Evolutionary conservation across 1,284 basidiomycete genomes (phyloP).

Genomic region (Inonotus hispidus): DNA sequence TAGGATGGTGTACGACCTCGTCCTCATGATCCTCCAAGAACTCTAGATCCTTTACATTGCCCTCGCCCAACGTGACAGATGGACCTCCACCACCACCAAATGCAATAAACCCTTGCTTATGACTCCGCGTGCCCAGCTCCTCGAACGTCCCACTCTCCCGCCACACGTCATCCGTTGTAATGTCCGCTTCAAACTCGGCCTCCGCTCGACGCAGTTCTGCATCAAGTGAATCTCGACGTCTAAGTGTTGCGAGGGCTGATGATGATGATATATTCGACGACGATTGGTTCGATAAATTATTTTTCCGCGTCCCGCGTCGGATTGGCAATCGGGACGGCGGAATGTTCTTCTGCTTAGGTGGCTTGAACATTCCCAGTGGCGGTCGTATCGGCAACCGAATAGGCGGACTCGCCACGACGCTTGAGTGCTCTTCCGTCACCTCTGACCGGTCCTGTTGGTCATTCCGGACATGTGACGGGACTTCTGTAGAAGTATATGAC

Average conservation of each 20-base stretch:
- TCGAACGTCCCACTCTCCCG: conserved; percentile 42
- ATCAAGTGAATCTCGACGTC: conserved; percentile 51
- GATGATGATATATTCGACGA: not conserved
- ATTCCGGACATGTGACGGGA: conserved; percentile 1
- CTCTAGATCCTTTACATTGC: conserved; percentile 49
- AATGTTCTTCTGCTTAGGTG: not conserved
- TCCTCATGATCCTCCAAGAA: conserved; percentile 19
- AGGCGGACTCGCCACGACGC: not conserved
- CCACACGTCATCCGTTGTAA: conserved; percentile 26
- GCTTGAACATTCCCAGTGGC: conserved; percentile 10
- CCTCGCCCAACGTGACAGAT: conserved; percentile 63
- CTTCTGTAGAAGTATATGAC: conserved; percentile 12
- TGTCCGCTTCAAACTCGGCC: conserved; percentile 33
- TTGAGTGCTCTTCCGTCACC: not conserved
- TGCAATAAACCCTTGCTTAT: conserved; percentile 56
- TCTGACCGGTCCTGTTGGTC: conserved; percentile 21
- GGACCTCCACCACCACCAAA: conserved; percentile 64
- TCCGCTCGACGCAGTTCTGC: conserved; percentile 53
- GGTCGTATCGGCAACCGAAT: conserved; percentile 10
- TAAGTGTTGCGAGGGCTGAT: conserved; percentile 22
- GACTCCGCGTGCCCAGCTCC: conserved; percentile 49
- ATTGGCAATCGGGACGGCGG: not conserved
- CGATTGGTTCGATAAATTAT: not conserved
- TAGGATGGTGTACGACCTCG: not conserved
- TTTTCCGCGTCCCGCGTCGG: not conserved